Evolutionary conservation across 495 filamentous ascomycete genomes (phyloP).

Genomic region (Chaetomium fimeti): DNA sequence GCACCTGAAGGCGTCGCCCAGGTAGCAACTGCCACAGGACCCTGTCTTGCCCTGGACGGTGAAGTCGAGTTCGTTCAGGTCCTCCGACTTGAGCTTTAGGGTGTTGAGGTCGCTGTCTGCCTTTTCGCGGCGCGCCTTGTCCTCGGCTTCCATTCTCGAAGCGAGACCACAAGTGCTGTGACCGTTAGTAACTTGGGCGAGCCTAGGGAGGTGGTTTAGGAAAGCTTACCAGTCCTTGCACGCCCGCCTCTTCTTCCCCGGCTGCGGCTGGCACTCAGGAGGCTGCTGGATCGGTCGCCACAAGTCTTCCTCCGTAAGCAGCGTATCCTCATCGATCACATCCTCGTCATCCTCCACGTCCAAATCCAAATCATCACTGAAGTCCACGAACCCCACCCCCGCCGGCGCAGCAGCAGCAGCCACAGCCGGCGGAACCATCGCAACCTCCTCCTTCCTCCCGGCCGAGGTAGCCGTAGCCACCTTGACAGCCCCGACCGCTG

Average conservation of each 20-base stretch:
- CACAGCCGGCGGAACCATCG: conserved; percentile 12
- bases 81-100: conserved; percentile 72
- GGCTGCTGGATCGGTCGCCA: conserved; percentile 69
- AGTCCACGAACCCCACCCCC: conserved; percentile 72
- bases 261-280: conserved; percentile 76
- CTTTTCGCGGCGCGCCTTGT: conserved; percentile 62
- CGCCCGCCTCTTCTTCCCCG: conserved; percentile 81
- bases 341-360: conserved; percentile 60
- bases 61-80: conserved; percentile 88
- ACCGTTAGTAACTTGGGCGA: background rate
- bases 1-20: conserved; percentile 86
- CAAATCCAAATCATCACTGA: conserved; percentile 63
- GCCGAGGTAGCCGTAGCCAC: too few species aligned
- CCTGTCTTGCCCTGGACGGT: conserved; percentile 94
- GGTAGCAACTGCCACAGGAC: conserved; percentile 85
- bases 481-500: conserved; percentile 16
- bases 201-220: background rate
- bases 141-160: conserved; percentile 74
- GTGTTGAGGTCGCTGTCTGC: conserved; percentile 51
- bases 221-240: conserved; percentile 79
- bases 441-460: too few species aligned
- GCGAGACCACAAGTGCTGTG: conserved; percentile 76
- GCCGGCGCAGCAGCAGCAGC: conserved; percentile 32
- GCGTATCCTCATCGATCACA: conserved; percentile 85
- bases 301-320: conserved; percentile 81